Base-by-base conservation (phyloP, 2,329 filamentous ascomycete species). In the Shiraia bambusicola region DNA sequence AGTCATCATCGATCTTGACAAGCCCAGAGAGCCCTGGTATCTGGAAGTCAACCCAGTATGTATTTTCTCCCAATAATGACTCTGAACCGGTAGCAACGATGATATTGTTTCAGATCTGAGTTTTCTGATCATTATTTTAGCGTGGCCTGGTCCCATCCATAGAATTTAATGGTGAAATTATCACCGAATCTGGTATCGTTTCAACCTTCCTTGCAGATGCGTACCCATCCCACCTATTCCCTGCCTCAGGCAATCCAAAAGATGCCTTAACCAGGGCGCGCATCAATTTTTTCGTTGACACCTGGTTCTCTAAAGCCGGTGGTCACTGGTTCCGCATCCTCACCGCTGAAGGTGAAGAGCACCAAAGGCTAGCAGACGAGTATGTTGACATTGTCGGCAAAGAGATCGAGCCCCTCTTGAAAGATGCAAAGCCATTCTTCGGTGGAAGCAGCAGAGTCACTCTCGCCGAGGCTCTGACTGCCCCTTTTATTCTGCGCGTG, bases 111-210 rank as follows among this genome's bases (percentile, higher is more conserved):
- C n/a, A n/a, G n/a, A n/a, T n/a, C n/a, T n/a, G n/a, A 29, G 26
- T 5, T 15, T 17, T n/a, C 16, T 51, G 14, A 52, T 8, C 17
- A 2, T 32, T 2, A 22, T 22, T 22, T 27, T 40, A 79, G 52
- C 82, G 87, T 42, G 88, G 88, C 11, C 79, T 90, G 3, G 87
- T 93, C 4, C 88, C 88, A 1, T 72, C 82, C 0, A 70, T 93
- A 41, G 77, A 79, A 16, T 85, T 86, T 72, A 63, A 71, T 27
- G 68, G 71, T 27, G 76, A 86, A 49, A 84, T 87, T 62, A 75
- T 93, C 59, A 82, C 79, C 38, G 88, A 93, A 66, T 88, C 85
- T 2, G 82, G 73, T 49, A 79, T 92, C 48, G 81, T 92, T n/a
- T 69, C 82, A 1, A 80, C 85, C 52, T 92, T 88, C 70, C 70